phyloP scores from a whole-genome alignment of 2,329 filamentous ascomycete genomes.

The Hypoxylon sp. region DNA sequence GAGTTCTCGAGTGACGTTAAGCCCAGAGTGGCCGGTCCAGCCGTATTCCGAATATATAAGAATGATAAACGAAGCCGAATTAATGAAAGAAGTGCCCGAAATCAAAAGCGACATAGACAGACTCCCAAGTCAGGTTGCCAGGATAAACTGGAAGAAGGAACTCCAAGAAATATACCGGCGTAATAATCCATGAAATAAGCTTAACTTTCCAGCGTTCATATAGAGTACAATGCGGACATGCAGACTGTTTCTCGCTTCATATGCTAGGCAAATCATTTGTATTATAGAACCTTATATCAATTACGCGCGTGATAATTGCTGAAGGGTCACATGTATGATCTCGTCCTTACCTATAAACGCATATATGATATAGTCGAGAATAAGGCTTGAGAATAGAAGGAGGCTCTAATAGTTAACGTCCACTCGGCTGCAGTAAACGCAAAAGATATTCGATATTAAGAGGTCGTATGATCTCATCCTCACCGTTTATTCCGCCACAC shows the following conservation, averaged over 20 bases:
- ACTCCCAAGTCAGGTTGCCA: constrained; percentile 6
- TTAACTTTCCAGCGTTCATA: background rate
- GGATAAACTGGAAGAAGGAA: constrained; percentile 24
- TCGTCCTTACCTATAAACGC: no score
- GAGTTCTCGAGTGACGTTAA: constrained; percentile 12
- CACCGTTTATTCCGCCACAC: background rate
- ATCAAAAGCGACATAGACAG: background rate
- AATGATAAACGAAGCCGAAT: background rate
- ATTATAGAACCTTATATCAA: background rate
- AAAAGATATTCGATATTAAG: background rate
- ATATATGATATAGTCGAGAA: background rate
- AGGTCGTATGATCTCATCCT: no score
- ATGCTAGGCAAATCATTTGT: background rate
- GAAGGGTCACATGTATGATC: no score
- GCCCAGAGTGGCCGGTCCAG: background rate
- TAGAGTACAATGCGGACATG: background rate
- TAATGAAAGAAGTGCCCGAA: no score
- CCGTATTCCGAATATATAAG: background rate
- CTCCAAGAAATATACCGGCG: background rate
- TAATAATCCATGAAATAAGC: background rate
- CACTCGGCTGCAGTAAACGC: no score
- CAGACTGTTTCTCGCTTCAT: background rate
- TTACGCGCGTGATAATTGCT: background rate
- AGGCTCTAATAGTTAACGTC: background rate
- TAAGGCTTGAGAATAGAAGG: background rate